phyloP scores from a whole-genome alignment of 2,329 filamentous ascomycete species.

The Knufia petricola region DNA sequence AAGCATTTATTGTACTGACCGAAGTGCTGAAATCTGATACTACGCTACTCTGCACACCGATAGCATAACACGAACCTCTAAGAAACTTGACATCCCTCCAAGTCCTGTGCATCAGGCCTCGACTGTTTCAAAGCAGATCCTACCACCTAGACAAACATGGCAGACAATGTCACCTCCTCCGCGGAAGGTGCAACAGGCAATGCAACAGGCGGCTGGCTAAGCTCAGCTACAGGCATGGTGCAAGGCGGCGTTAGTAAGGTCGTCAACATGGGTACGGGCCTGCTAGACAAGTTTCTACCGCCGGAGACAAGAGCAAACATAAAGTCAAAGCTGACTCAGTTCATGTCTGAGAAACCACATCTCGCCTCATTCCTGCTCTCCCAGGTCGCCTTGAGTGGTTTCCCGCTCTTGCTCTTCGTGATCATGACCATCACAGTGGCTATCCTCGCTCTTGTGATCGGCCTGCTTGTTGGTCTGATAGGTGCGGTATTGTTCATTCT shows the following conservation, averaged over 20 bases:
- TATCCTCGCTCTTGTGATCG: constrained; percentile 52
- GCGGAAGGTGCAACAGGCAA: not conserved
- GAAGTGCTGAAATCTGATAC: no score
- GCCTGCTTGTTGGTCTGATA: constrained; percentile 44
- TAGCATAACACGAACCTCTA: no score
- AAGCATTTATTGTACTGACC: no score
- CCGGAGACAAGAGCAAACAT: constrained; percentile 51
- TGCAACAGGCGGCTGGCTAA: constrained; percentile 6
- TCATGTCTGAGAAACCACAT: constrained; percentile 56
- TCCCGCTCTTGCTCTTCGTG: constrained; percentile 60
- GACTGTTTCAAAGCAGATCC: not conserved
- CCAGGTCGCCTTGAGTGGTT: constrained; percentile 55
- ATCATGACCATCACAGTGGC: constrained; percentile 55
- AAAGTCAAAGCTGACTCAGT: constrained; percentile 44
- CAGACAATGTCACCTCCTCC: not conserved
- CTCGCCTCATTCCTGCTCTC: constrained; percentile 59
- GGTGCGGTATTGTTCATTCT: constrained; percentile 52
- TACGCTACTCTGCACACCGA: no score
- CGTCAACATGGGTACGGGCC: constrained; percentile 12
- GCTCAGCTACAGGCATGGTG: constrained; percentile 10
- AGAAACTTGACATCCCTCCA: no score
- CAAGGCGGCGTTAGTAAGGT: constrained; percentile 19
- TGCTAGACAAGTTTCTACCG: constrained; percentile 46
- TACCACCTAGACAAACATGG: not conserved
- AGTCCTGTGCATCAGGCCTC: not conserved